Evolutionary conservation across 177 flowering plant species (phyloP).

Genomic region (Vitis hybrid): DNA sequence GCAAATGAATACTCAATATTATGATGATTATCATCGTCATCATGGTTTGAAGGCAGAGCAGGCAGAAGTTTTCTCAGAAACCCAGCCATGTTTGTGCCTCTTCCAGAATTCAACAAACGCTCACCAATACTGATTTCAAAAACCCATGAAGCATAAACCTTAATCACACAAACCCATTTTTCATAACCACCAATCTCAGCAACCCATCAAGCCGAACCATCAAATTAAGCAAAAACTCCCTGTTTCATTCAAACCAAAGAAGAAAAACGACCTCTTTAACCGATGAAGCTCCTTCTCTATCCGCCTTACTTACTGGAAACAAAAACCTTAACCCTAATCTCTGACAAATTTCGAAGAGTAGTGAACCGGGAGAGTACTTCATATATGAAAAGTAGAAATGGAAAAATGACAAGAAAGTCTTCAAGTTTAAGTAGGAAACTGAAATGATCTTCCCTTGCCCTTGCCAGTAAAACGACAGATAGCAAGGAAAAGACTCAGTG

Average conservation of each 20-base stretch:
- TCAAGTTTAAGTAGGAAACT: no score
- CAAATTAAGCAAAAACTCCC: not conserved
- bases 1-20: conserved; percentile 69
- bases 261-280: no score
- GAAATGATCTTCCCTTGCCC: no score
- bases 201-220: not conserved
- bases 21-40: conserved; percentile 29
- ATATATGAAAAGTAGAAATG: no score
- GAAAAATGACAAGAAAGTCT: no score
- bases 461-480: no score
- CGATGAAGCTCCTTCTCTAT: no score
- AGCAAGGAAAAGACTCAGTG: no score
- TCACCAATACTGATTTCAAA: conserved; percentile 9
- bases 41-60: conserved; percentile 22
- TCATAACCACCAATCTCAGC: not conserved
- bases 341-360: no score
- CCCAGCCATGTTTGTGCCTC: conserved; percentile 36
- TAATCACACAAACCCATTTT: not conserved
- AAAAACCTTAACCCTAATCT: no score
- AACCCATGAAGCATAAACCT: conserved; percentile 1
- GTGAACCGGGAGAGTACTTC: no score
- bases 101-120: not conserved
- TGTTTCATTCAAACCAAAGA: not conserved
- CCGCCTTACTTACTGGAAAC: no score
- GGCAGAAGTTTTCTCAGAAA: conserved; percentile 49